Evolutionary conservation across 768 basidiomycete genomes (phyloP).

Genomic region (Boletus rufocinnamomeus): DNA sequence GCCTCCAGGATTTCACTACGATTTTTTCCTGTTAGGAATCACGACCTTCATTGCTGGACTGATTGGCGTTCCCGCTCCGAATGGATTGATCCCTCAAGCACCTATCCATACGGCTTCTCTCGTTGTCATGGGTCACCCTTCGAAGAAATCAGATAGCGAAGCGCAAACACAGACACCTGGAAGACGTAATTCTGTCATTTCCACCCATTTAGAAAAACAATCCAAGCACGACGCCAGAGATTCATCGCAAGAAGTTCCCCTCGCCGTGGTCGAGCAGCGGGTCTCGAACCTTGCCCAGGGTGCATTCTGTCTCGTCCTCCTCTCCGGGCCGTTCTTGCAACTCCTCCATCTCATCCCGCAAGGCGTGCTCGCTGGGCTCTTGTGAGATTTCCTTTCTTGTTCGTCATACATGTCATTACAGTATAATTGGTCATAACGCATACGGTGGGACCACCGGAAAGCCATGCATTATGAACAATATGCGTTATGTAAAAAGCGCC

Average conservation of each 20-base stretch:
- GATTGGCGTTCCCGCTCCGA: slow-evolving; percentile 85
- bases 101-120: slow-evolving; percentile 92
- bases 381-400: slow-evolving; percentile 48
- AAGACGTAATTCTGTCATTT: neutral
- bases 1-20: slow-evolving; percentile 84
- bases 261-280: slow-evolving; percentile 89
- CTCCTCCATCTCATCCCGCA: slow-evolving; percentile 79
- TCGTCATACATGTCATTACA: slow-evolving; percentile 1
- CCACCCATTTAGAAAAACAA: slow-evolving; percentile 25
- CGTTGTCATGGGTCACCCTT: slow-evolving; percentile 57
- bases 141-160: slow-evolving; percentile 42
- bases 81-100: slow-evolving; percentile 83
- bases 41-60: slow-evolving; percentile 88
- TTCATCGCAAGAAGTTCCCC: slow-evolving; percentile 49
- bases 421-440: neutral
- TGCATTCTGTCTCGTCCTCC: slow-evolving; percentile 71
- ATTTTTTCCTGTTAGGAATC: slow-evolving; percentile 89
- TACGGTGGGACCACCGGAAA: neutral
- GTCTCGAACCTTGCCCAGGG: slow-evolving; percentile 90
- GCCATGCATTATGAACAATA: neutral
- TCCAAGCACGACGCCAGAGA: slow-evolving; percentile 10
- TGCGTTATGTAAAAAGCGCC: neutral
- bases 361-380: slow-evolving; percentile 82
- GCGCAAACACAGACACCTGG: slow-evolving; percentile 23
- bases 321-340: slow-evolving; percentile 81